Percentiles rank a stretch among this genome's conserved stretches.
Conservation (phyloP, 768 basidiomycete species). For the Xerocomus spinulosus region DNA sequence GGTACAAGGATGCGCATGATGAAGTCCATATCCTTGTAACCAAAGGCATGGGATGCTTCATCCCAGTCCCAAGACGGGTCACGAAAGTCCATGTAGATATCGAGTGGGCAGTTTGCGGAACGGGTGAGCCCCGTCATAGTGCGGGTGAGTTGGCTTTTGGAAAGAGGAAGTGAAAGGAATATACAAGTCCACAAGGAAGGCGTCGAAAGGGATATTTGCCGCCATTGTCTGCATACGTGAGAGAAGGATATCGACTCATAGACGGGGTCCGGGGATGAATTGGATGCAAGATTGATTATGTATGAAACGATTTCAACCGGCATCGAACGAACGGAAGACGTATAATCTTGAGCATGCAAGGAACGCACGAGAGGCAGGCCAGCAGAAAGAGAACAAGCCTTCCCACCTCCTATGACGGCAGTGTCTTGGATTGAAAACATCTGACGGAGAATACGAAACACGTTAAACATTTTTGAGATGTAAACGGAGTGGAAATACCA, state of each 20-base stretch:
- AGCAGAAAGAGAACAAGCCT: background rate
- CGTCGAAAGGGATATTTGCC: slow-evolving; percentile 42
- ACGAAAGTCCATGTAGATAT: slow-evolving; percentile 54
- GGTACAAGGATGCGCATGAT: slow-evolving; percentile 43
- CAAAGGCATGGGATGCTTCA: slow-evolving; percentile 40
- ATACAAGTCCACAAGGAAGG: slow-evolving; percentile 51
- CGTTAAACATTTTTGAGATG: background rate
- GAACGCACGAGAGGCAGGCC: background rate
- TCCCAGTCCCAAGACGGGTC: slow-evolving; percentile 56
- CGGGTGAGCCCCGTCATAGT: slow-evolving; percentile 38
- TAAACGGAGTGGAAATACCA: slow-evolving; percentile 1
- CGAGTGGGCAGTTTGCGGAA: slow-evolving; percentile 44
- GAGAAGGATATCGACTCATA: slow-evolving; percentile 35
- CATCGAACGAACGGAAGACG: slow-evolving; percentile 10
- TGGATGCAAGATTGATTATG: slow-evolving; percentile 33
- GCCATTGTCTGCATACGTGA: slow-evolving; percentile 50
- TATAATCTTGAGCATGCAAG: background rate
- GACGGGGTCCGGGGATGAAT: slow-evolving; percentile 25
- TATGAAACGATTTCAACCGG: slow-evolving; percentile 36
- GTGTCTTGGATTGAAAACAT: slow-evolving; percentile 11
- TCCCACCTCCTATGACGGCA: background rate
- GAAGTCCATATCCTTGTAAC: slow-evolving; percentile 39
- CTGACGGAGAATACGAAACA: background rate
- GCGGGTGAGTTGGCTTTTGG: slow-evolving; percentile 34
- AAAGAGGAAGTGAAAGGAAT: slow-evolving; percentile 41